phyloP scores from a whole-genome alignment of 2,329 filamentous ascomycete genomes.

The Cordyceps sp. region DNA sequence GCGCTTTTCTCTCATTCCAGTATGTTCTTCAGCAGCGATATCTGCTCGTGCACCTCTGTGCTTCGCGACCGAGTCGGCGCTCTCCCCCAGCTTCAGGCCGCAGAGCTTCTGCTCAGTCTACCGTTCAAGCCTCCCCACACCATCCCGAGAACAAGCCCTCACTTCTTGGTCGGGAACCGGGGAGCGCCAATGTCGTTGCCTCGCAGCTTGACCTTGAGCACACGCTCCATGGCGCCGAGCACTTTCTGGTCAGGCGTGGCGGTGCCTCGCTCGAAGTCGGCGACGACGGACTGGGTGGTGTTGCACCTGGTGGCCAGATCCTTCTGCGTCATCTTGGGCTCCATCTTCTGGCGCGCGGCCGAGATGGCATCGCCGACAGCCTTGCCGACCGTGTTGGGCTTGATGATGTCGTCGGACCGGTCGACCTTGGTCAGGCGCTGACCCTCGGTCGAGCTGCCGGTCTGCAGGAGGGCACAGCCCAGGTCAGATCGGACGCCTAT shows the following conservation, averaged over 20 bases:
- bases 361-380: conserved; percentile 72
- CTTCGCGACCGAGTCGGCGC: no score
- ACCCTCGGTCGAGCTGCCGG: conserved; percentile 41
- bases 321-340: conserved; percentile 95
- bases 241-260: conserved; percentile 74
- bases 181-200: conserved; percentile 74
- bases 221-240: conserved; percentile 59
- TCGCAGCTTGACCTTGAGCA: conserved; percentile 76
- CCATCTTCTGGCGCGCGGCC: conserved; percentile 60
- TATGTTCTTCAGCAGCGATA: no score
- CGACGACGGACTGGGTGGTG: conserved; percentile 63
- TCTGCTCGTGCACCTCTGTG: no score
- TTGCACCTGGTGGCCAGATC: conserved; percentile 76
- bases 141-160: conserved; percentile 5
- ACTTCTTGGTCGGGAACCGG: conserved; percentile 61
- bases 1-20: no score
- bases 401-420: conserved; percentile 92
- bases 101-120: no score
- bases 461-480: conserved; percentile 5
- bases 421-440: conserved; percentile 97
- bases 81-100: no score
- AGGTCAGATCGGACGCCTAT: neutral
- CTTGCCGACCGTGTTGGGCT: conserved; percentile 78
- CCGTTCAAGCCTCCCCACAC: neutral
- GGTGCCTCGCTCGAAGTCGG: conserved; percentile 70